Evolutionary conservation across 495 filamentous ascomycete species (phyloP).

Genomic region (Penicillium cinerascens): DNA sequence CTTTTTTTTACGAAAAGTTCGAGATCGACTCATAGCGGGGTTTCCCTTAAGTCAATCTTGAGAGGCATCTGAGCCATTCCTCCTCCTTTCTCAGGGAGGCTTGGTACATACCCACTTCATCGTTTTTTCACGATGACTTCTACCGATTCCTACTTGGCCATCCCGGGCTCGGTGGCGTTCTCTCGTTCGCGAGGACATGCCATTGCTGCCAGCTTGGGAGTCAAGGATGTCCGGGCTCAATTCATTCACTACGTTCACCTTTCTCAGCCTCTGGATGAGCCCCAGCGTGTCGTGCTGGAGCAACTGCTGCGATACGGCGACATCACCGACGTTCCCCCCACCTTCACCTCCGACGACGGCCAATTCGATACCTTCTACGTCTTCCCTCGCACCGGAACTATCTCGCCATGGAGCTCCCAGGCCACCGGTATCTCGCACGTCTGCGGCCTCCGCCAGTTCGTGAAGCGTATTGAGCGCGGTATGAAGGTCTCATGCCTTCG

Average conservation of each 20-base stretch:
- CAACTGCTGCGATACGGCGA: constrained; percentile 65
- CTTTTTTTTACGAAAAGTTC: constrained; percentile 20
- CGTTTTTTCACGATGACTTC: constrained; percentile 28
- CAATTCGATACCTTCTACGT: constrained; percentile 61
- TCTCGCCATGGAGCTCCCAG: constrained; percentile 96
- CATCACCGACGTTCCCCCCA: constrained; percentile 43
- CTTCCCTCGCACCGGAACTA: constrained; percentile 73
- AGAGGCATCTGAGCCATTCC: constrained; percentile 27
- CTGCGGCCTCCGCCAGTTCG: constrained; percentile 69
- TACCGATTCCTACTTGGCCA: constrained; percentile 41
- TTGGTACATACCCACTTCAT: constrained; percentile 5
- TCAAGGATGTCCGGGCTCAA: constrained; percentile 54
- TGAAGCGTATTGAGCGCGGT: constrained; percentile 85
- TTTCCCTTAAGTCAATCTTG: constrained; percentile 27
- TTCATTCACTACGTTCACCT: constrained; percentile 64
- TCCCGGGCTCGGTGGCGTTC: constrained; percentile 52
- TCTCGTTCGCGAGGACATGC: constrained; percentile 52
- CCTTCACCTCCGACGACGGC: constrained; percentile 41
- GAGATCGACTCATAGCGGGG: constrained; percentile 26
- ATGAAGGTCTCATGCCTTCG: constrained; percentile 62
- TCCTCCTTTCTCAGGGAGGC: constrained; percentile 24
- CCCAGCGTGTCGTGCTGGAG: constrained; percentile 48
- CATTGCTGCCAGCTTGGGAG: constrained; percentile 50
- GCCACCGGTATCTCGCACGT: constrained; percentile 91
- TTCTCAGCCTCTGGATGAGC: constrained; percentile 34